Evolutionary conservation across 371 early-diverging fungal genomes (phyloP), one percentile per base, ranked within the genome.

Genomic region (Mortierella sp.): DNA sequence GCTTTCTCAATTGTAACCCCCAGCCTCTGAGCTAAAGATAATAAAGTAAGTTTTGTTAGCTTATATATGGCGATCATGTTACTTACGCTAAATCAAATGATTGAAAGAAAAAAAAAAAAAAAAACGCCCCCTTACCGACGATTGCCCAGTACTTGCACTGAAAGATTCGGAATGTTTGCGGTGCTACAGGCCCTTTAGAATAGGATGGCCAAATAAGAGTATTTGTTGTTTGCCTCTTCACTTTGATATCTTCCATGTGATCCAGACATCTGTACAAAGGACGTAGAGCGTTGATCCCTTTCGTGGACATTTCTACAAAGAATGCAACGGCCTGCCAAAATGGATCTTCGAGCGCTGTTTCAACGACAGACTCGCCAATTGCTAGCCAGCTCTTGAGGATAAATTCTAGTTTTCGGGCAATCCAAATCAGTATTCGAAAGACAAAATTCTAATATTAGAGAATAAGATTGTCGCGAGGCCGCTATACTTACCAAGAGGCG

Each of bases 381-480:
- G 58, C 79, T 38, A 78, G 52, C 79, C 79, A 78, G 19, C 53
- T 57, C 70, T 78, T 73, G 22, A 78, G 70, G n/a, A 78, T 78
- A 22, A 63, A 78, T 24, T 78, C 79, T 67, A 52, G 3, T n/a
- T 50, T 50, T 4, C n/a, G 45, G 11, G 45, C 45, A n/a, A n/a
- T 50, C 5, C 8, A 1, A 5, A 4, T 50, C 5, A n/a, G 16
- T n/a, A 6, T n/a, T n/a, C n/a, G n/a, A 50, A 8, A 50, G 7
- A 50, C 16, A n/a, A 7, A 0, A 4, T 16, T 7, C n/a, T 50
- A n/a, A 50, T n/a, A 50, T 5, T 7, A 13, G 16, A 50, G 16
- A 50, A 28, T 7, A 43, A 32, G 22, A 43, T 22, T 28, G 24
- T 16, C 32, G 11, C 11, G 13, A 41, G 16, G 50, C 15, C 9